Base-by-base conservation (phyloP, 257 asterid species). In the Solanum chilense region DNA sequence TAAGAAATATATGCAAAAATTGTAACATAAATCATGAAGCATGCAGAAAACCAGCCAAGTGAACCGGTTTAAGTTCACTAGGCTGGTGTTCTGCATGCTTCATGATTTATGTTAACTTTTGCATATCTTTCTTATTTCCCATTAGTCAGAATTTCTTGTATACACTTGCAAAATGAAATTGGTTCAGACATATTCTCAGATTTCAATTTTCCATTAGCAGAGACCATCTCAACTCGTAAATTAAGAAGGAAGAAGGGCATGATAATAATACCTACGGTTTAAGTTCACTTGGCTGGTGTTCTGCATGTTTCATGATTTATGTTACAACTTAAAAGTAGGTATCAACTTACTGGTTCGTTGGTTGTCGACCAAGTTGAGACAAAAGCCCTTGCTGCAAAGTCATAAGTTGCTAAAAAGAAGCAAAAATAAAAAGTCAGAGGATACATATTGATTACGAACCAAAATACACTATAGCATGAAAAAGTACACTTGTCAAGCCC, bases 281-380 rank as follows among this genome's bases (percentile, higher is more conserved):
- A 37, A 37, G 39, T 37, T 37, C 39, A 37, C 1, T 37, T 37
- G 39, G 39, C 39, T 37, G 39, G 39, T 37, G 39, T 37, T 37
- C 39, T 37, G 39, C 39, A 37, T 37, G 39, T 37, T 37, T 37
- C 39, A 37, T 37, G 39, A 37, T 37, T 37, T 37, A 37, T 37
- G 39, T 37, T 37, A 37, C 39, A 78, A 58, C 69, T 35, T 33
- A 80, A 78, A 60, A 70, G 5, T 45, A 29, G 41, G 76, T 60
- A 8, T 58, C 45, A 81, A 91, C 94, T 92, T 87, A 93, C 96
- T 73, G 93, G 56, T 90, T 66, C 64, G 90, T 66, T 58, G 71
- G 92, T 76, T 90, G 92, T 33, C 70, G 91, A 68, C 93, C 92
- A 56, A 90, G 86, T 87, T 91, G 96, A 86, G 96, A 89, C 73